Base-by-base conservation (phyloP, 805 yeast species). In the Starmera caribaea region DNA sequence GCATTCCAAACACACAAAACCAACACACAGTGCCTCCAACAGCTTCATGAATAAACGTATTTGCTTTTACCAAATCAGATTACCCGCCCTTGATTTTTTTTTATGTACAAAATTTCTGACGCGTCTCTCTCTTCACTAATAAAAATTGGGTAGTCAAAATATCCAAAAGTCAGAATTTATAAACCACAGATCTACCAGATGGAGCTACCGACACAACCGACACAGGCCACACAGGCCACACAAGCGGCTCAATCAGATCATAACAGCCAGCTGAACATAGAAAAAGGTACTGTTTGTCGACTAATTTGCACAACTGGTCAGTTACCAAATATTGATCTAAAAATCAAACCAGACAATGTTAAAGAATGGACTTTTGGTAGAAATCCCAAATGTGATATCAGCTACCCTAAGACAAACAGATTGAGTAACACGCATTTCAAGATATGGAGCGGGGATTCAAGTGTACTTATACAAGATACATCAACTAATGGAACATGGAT, bases 401-500 rank as follows among this genome's bases (percentile, higher is more conserved):
- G 65, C 32, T 62, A 87, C 41, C 63, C 70, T 8, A 69, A 74
- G 35, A 71, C 83, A 15, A 72, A 84, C 26, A 63, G 89, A 39
- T 66, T 88, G 29, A 82, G 92, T 38, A 85, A 83, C 51, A 65
- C 69, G 40, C 97, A 89, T 62, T 76, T 76, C 65, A 68, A 71
- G 55, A 64, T 89, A 7, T 77, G 88, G 81, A 68, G 80, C 48
- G 79, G 79, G 35, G 65, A 70, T 34, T 70, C 70, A 37, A 71
- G 69, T 40, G 66, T 74, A 4, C 40, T 69, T 38, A 48, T 69
- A 13, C 62, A 58, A 55, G 97, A 89, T 58, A 60, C 69, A 3
- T 83, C 95, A 1, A 90, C 97, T 2, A 92, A 92, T 62, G 98
- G 98, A 8, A 92, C 98, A 0, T 82, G 76, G 68, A 62, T 90